A percentile compares a stretch with the other conserved stretches of the same genome.
Conservation (phyloP, 2,329 filamentous ascomycete species). For the Aureobasidium namibiae region DNA sequence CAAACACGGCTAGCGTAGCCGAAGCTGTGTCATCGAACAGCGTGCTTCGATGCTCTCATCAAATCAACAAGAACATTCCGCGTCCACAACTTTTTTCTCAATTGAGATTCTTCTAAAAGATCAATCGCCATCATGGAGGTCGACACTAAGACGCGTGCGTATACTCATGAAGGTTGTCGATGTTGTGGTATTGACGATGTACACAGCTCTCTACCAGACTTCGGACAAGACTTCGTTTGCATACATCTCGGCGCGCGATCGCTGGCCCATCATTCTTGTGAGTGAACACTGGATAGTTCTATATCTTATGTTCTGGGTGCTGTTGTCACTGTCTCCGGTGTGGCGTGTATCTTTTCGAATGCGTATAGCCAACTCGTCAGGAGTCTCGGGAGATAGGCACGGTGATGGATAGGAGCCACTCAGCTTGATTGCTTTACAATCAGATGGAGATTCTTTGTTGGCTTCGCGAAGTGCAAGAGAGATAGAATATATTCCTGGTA, state of each 20-base stretch:
- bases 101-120: neutral
- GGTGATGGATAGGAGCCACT: too few species aligned
- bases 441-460: too few species aligned
- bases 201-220: constrained; percentile 65
- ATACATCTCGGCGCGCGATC: constrained; percentile 70
- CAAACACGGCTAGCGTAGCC: neutral
- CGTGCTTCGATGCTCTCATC: neutral
- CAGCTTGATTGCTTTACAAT: too few species aligned
- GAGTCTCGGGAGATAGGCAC: neutral
- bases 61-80: neutral
- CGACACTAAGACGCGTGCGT: constrained; percentile 65
- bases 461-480: too few species aligned
- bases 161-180: neutral
- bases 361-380: too few species aligned
- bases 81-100: neutral
- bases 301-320: too few species aligned
- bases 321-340: neutral
- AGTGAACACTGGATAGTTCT: constrained; percentile 25
- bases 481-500: neutral
- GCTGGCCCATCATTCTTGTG: constrained; percentile 92
- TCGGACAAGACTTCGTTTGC: constrained; percentile 81
- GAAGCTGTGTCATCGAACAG: neutral
- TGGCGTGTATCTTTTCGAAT: too few species aligned
- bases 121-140: constrained; percentile 52
- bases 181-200: constrained; percentile 13